phyloP scores from a whole-genome alignment of 106 monocot species.

The Dendrobium catenatum region DNA sequence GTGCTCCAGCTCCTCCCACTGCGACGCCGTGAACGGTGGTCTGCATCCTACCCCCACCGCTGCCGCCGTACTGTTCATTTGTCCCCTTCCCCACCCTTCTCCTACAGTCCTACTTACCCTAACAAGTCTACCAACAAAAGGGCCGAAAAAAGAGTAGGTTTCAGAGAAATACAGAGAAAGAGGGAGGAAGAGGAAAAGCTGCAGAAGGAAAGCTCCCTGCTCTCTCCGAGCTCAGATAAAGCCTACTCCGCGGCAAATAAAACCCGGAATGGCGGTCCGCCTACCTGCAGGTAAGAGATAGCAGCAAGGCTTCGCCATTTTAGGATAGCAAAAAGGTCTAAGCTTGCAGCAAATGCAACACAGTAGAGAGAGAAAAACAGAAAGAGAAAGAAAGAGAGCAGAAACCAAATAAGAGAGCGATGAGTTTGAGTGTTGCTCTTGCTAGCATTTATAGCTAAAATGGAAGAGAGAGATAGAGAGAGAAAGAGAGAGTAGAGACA shows the following conservation, averaged over 20 bases:
- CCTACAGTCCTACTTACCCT: neutral
- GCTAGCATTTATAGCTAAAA: conserved; percentile 5
- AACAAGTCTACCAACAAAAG: neutral
- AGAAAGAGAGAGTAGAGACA: neutral
- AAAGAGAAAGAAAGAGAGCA: neutral
- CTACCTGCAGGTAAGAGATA: neutral
- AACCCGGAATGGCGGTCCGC: neutral
- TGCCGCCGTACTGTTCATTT: conserved; percentile 23
- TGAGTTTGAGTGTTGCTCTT: neutral
- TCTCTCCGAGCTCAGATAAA: conserved; percentile 15
- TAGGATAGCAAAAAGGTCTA: neutral
- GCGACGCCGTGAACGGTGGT: conserved; percentile 43
- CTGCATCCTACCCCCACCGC: conserved; percentile 7
- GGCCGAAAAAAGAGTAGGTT: neutral
- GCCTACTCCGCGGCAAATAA: conserved; percentile 1
- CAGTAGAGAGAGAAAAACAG: neutral
- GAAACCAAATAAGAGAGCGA: neutral
- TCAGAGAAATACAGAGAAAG: conserved; percentile 6
- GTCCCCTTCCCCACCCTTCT: neutral
- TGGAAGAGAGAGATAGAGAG: neutral
- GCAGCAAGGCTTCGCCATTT: conserved; percentile 10
- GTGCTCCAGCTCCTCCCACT: conserved; percentile 59
- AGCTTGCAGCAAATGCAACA: conserved; percentile 9
- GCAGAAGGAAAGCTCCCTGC: neutral
- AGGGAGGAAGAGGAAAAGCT: conserved; percentile 3